A percentile compares a stretch with the other conserved stretches of the same genome.
Conservation (phyloP, 2,329 filamentous ascomycete species). For the Claviceps capensis region DNA sequence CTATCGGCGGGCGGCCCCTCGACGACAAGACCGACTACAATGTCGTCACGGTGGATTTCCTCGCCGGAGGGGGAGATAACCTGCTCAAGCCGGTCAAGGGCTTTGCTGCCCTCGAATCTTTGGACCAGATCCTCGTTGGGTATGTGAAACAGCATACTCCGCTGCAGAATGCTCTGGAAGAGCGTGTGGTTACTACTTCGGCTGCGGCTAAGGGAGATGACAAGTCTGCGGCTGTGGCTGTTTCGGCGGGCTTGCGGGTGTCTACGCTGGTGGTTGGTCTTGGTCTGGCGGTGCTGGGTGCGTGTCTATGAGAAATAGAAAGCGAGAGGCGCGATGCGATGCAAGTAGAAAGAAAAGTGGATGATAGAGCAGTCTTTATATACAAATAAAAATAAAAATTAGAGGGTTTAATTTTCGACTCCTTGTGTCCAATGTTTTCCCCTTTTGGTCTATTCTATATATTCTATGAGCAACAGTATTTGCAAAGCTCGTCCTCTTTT, state of each 20-base stretch:
- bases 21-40: constrained; percentile 34
- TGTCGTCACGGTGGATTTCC: constrained; percentile 48
- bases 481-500: no score
- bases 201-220: background rate
- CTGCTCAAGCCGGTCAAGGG: constrained; percentile 30
- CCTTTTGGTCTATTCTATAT: no score
- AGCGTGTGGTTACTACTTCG: constrained; percentile 14
- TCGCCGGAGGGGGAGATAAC: constrained; percentile 50
- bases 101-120: constrained; percentile 34
- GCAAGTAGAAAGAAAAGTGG: background rate
- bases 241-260: background rate
- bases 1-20: constrained; percentile 33
- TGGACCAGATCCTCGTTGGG: constrained; percentile 37
- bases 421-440: no score
- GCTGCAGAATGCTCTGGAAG: constrained; percentile 34
- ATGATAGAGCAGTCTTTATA: background rate
- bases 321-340: background rate
- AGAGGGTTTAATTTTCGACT: no score
- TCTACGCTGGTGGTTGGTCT: background rate
- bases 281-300: background rate
- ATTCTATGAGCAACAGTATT: no score
- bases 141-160: constrained; percentile 37
- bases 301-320: background rate
- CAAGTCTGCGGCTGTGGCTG: background rate
- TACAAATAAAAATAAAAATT: no score